A percentile compares a stretch with the other conserved stretches of the same genome.
phyloP scores from a whole-genome alignment of 108 stramenopile species.

The Epithemia pelagica region DNA sequence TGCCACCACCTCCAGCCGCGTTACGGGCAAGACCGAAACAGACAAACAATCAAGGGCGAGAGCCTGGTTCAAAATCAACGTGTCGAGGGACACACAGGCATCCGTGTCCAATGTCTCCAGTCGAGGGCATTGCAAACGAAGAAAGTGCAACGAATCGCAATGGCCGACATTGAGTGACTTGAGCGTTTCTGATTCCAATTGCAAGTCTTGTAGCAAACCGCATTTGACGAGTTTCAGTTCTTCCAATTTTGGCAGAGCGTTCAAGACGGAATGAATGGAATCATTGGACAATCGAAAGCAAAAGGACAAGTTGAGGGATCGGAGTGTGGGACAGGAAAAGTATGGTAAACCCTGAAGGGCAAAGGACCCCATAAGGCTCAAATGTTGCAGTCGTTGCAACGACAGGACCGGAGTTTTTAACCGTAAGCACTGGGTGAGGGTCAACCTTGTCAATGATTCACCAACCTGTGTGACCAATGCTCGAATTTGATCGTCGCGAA shows the following conservation, averaged over 20 bases:
- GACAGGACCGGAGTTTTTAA: conserved; percentile 2
- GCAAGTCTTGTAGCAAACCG: background rate
- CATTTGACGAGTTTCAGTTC: conserved; percentile 12
- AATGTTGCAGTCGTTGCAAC: conserved; percentile 5
- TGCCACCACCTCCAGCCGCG: background rate
- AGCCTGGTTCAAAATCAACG: background rate
- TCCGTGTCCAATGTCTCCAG: conserved; percentile 9
- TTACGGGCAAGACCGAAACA: conserved; percentile 3
- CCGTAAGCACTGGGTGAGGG: conserved; percentile 4
- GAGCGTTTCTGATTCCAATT: conserved; percentile 5
- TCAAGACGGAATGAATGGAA: conserved; percentile 10
- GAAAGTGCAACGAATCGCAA: background rate
- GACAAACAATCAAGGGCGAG: background rate
- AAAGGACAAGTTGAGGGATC: conserved; percentile 6
- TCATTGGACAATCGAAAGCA: conserved; percentile 11
- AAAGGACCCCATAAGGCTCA: conserved; percentile 13
- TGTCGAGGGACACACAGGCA: background rate
- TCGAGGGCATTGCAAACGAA: conserved; percentile 8
- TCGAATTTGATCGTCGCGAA: conserved; percentile 11
- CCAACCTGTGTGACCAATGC: background rate
- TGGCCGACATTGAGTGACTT: conserved; percentile 5
- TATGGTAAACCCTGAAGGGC: conserved; percentile 8
- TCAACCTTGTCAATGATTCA: conserved; percentile 3
- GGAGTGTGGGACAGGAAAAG: conserved; percentile 9
- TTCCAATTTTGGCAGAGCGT: conserved; percentile 1